These are phyloP conservation scores for Ophiorrhiza pumila DNA, from an alignment of 257 asterid species.

Conservation along the genomic window DNA sequence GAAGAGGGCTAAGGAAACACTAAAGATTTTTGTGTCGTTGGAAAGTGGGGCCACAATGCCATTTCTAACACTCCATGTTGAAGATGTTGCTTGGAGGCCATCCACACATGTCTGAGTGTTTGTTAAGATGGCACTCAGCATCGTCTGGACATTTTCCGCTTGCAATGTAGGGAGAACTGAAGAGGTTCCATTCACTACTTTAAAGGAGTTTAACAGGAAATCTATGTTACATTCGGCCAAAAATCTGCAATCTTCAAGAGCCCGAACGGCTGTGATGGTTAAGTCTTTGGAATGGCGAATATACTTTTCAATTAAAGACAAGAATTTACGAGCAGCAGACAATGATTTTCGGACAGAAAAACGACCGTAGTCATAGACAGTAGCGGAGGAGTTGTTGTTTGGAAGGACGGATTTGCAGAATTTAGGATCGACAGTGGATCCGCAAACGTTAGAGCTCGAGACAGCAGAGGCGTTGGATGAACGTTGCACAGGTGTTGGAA, in stretches of 20 bases:
- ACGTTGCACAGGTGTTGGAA: neutral
- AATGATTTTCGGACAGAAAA: conserved; percentile 53
- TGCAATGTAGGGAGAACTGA: conserved; percentile 27
- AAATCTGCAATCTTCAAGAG: conserved; percentile 61
- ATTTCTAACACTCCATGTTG: conserved; percentile 52
- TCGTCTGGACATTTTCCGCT: conserved; percentile 62
- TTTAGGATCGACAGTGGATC: conserved; percentile 29
- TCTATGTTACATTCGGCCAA: conserved; percentile 63
- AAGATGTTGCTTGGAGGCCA: conserved; percentile 49
- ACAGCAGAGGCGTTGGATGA: neutral
- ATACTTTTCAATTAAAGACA: conserved; percentile 37
- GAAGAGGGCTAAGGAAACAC: conserved; percentile 61
- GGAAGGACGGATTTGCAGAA: conserved; percentile 50
- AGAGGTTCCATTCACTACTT: conserved; percentile 31
- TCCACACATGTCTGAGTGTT: conserved; percentile 68
- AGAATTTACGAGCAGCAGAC: conserved; percentile 42
- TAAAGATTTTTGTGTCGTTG: conserved; percentile 56
- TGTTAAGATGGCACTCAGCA: conserved; percentile 66
- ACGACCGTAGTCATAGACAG: conserved; percentile 55
- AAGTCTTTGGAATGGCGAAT: conserved; percentile 30
- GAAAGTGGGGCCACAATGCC: conserved; percentile 49
- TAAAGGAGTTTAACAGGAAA: conserved; percentile 27
- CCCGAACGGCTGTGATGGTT: conserved; percentile 46
- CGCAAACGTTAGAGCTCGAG: conserved; percentile 25
- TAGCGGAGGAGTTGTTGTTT: conserved; percentile 40